Evolutionary conservation across 2,329 filamentous ascomycete genomes (phyloP), one percentile per base, ranked within the genome.

Genomic region (Penicillium sumatraense): DNA sequence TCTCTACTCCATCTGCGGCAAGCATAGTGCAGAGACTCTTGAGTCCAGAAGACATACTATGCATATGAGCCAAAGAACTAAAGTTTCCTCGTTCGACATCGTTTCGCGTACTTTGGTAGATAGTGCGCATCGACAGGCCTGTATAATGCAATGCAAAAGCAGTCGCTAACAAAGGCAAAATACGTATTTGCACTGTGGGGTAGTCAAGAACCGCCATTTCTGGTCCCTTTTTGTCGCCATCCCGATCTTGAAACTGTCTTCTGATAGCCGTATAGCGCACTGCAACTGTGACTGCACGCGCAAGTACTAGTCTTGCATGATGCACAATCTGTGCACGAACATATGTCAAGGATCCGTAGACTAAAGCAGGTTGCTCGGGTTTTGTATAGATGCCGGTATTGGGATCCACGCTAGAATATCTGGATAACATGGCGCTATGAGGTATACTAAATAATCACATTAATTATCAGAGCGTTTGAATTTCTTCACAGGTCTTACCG

Each of bases 1-100:
- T 82, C 61, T 83, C 81, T 48, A 83, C 83, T 0, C 81, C 80
- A 61, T 82, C 80, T 3, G 81, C 81, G 9, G 80, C 78, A 9
- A 83, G 69, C 51, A 75, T 81, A 0, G 81, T 83, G 55, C 81
- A 83, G 16, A 83, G 62, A 58, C 79, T 82, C 63, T 83, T 83
- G 54, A 84, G 61, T 1, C 81, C 81, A 3, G 78, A 81, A 2
- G 79, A 82, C n/a, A 80, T 78, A 35, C 78, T 80, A 57, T 84
- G 81, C 53, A 83, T 74, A 51, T 82, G 76, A 1, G 80, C 79
- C 23, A 83, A 66, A 2, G 74, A 72, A 6, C 74, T 73, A 63
- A 81, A 81, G 60, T 83, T 74, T 2, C 80, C 80, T 11, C 62
- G 48, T 53, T 81, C 78, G 47, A 83, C 80, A 13, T 75, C 72